Percentiles rank a stretch among this genome's conserved stretches.
Evolutionary conservation across 306 rosid species (phyloP).

Genomic region (Pterocarpus macrocarpus): DNA sequence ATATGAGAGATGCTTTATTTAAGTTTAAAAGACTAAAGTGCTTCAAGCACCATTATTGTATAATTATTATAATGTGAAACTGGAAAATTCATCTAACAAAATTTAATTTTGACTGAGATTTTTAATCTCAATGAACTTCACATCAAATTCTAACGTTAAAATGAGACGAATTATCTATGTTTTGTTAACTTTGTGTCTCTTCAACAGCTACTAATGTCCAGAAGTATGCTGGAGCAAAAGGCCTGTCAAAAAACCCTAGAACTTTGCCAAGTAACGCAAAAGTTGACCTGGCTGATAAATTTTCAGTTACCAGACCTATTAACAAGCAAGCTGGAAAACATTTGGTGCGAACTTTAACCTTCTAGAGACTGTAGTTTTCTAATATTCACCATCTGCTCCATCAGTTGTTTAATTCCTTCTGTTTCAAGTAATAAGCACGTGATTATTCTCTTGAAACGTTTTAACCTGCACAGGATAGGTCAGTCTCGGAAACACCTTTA

Average conservation of each 20-base stretch:
- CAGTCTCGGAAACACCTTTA: slow-evolving; percentile 51
- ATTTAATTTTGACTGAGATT: slow-evolving; percentile 24
- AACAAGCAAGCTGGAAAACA: slow-evolving; percentile 60
- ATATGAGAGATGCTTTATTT: slow-evolving; percentile 12
- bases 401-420: slow-evolving; percentile 27
- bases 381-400: slow-evolving; percentile 17
- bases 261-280: slow-evolving; percentile 51
- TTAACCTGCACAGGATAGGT: slow-evolving; percentile 57
- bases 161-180: slow-evolving; percentile 24
- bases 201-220: slow-evolving; percentile 49
- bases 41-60: not conserved
- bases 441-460: slow-evolving; percentile 30
- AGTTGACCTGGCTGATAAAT: slow-evolving; percentile 52
- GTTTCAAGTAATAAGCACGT: slow-evolving; percentile 35
- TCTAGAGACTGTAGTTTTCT: slow-evolving; percentile 34
- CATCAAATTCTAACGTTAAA: slow-evolving; percentile 1
- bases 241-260: slow-evolving; percentile 46
- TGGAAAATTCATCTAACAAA: slow-evolving; percentile 7
- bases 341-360: slow-evolving; percentile 66
- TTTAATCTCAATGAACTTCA: slow-evolving; percentile 33
- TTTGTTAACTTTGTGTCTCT: slow-evolving; percentile 39
- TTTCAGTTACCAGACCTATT: slow-evolving; percentile 56
- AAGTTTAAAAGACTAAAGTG: not conserved
- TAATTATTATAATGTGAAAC: slow-evolving; percentile 13
- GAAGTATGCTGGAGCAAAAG: slow-evolving; percentile 53